Evolutionary conservation across 768 basidiomycete species (phyloP), one percentile per base, ranked within the genome.

Genomic region (Lactarius akahatsu): DNA sequence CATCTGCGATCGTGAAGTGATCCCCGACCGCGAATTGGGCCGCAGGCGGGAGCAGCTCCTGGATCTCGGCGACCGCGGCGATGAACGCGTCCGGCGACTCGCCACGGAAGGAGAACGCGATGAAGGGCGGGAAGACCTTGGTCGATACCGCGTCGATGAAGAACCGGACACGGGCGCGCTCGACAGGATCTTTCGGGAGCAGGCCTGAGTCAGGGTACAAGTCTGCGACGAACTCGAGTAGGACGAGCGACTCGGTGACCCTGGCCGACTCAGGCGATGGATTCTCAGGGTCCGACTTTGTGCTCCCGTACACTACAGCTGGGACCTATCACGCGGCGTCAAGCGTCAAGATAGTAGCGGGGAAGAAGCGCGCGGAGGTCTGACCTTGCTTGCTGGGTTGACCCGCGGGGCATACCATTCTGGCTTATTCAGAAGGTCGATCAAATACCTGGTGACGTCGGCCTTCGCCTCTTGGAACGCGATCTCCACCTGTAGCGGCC

Each of bases 221-320:
- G 72, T 87, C 86, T 2, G 85, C 83, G 59, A 88, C 73, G 74
- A 88, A 85, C 71, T 89, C 86, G 61, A 87, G 76, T 58, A 88
- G 81, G 43, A 87, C 76, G 30, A 83, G 81, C 3, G 86, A 87
- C 71, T 89, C 87, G 3, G 84, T 77, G 65, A 89, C 69, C 71
- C 87, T 87, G 58, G 75, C 70, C 4, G 86, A 85, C 26, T 83
- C 83, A 0, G 82, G 78, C 2, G 85, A 83, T 0, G 87, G 86
- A 0, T 78, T 65, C 61, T 82, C 81, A 0, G 84, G 80, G 36
- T 81, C 68, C 23, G 81, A 81, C 23, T 78, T 76, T 9, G 86
- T 83, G 0, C 86, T 86, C 36, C 87, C 88, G 65, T 85, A 88
- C 0, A 82, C 74, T 23, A 89, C 74, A 0, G 85, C 85, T 23